Evolutionary conservation across 2,329 filamentous ascomycete species (phyloP), one percentile per base, ranked within the genome.

Genomic region (Hypoxylon sp.): DNA sequence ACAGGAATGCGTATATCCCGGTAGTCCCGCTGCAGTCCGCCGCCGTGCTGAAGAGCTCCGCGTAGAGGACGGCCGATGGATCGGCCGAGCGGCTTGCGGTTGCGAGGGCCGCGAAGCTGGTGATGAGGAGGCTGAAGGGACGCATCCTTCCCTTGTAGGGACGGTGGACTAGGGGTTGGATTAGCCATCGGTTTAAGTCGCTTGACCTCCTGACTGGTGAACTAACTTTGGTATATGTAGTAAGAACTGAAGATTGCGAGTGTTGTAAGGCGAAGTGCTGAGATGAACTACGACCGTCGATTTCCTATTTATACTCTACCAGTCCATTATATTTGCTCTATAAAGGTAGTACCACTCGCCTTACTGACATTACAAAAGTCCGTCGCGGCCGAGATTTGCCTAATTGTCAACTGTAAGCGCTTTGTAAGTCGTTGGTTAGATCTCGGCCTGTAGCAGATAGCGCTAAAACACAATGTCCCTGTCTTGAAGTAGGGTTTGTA

Each of bases 1-100:
- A 63, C 3, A 66, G 41, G 37, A 63, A 66, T 3, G 53, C 53
- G 6, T 47, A 48, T n/a, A 55, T 19, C 34, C 41, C 59, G 27
- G 45, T 21, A 1, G 59, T 63, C 1, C 19, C 32, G 48, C 50
- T 51, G 48, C 63, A 66, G 53, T 59, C 48, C 6, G 48, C n/a
- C 4, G 21, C 23, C 1, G 48, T 29, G 48, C 7, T 54, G 61
- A 48, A 64, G 29, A 64, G 43, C 25, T 64, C 50, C 3, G 61
- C 61, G 43, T 25, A 45, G 55, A 60, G 60, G 29, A 60, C 25
- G 12, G 16, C 32, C 7, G 55, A 52, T 7, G 27, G 32, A 32
- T 59, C 48, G 21, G 53, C 5, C 19, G 11, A n/a, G 12, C 12
- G 14, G 8, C 7, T 12, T 30, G 21, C 25, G 34, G 21, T 21